Base-by-base conservation (phyloP, 1,284 basidiomycete genomes). In the Baeospora myosura region DNA sequence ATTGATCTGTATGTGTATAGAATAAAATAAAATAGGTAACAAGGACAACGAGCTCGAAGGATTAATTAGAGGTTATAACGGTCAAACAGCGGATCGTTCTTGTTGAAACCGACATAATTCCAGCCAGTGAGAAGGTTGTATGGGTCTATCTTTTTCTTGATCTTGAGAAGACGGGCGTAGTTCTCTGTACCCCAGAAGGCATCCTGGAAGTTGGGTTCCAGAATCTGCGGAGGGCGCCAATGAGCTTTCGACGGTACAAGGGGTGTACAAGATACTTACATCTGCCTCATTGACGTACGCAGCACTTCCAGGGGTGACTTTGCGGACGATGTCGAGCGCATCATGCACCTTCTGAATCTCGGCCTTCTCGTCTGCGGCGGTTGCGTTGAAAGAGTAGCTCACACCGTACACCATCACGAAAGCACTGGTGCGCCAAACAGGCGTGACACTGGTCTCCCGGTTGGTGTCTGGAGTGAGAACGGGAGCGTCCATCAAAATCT, bases 171-270 rank as follows among this genome's bases (percentile, higher is more conserved):
- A 5, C 35, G 29, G 7, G 44, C 21, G 41, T 58, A 56, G 33
- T 58, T 52, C n/a, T n/a, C n/a, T n/a, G 45, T 33, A 5, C 55
- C 56, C 52, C 55, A 56, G 43, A 56, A 58, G 2, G 47, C 43
- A 3, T 49, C 45, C 29, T 49, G 47, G 2, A 49, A 42, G 31
- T 49, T 45, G n/a, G 48, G 45, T 35, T 49, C 48, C n/a, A n/a
- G n/a, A n/a, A n/a, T 18, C 47, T 49, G 45, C 47, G 21, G 4
- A 33, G 17, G 8, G 20, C 21, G 21, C 18, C 6, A 4, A 20
- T 16, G 5, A 32, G 4, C 33, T 4, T 32, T 5, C 18, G 28
- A 32, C 16, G 17, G 7, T 32, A 16, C n/a, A n/a, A n/a, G 2
- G 6, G 6, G 12, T 14, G 17, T 12, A 29, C 4, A n/a, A 41